Conservation (phyloP, 2,329 filamentous ascomycete genomes). For the Aspergillus niger region DNA sequence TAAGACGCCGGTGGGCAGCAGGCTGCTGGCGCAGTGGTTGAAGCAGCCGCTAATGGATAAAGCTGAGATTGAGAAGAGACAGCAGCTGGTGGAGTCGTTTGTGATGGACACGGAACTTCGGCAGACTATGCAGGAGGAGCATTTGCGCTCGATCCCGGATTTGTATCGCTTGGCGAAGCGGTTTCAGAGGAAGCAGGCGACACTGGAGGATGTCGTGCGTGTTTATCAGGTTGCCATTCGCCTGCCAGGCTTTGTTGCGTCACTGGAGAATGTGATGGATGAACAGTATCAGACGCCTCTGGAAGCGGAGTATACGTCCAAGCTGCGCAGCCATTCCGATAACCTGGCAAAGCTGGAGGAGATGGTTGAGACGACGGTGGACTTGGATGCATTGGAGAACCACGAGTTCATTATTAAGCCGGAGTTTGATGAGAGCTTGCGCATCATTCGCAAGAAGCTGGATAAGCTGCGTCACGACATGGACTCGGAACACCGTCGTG, state of each 20-base stretch:
- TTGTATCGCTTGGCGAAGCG: constrained; percentile 91
- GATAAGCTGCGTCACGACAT: constrained; percentile 83
- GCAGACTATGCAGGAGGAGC: constrained; percentile 96
- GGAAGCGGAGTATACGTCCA: constrained; percentile 82
- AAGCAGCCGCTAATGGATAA: constrained; percentile 96
- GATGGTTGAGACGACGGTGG: constrained; percentile 98
- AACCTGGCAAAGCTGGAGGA: constrained; percentile 85
- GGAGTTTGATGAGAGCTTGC: constrained; percentile 88
- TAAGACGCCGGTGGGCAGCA: constrained; percentile 91
- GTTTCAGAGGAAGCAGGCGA: constrained; percentile 89
- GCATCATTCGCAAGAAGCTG: constrained; percentile 86
- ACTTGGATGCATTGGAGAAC: constrained; percentile 90
- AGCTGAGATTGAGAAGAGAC: constrained; percentile 82
- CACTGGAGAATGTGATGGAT: constrained; percentile 92
- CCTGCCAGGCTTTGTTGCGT: constrained; percentile 83
- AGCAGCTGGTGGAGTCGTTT: constrained; percentile 94
- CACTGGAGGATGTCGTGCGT: constrained; percentile 90
- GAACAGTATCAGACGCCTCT: constrained; percentile 86
- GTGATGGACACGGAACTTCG: constrained; percentile 88
- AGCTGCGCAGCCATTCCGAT: constrained; percentile 74
- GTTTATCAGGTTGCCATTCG: constrained; percentile 94
- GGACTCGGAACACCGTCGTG: constrained; percentile 74
- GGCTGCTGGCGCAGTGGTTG: constrained; percentile 90
- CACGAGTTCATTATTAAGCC: constrained; percentile 99
- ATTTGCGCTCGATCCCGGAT: constrained; percentile 89